These are phyloP conservation scores for Stachybotrys chlorohalonatus DNA, from an alignment of 2,329 filamentous ascomycete genomes.

Conservation along the genomic window DNA sequence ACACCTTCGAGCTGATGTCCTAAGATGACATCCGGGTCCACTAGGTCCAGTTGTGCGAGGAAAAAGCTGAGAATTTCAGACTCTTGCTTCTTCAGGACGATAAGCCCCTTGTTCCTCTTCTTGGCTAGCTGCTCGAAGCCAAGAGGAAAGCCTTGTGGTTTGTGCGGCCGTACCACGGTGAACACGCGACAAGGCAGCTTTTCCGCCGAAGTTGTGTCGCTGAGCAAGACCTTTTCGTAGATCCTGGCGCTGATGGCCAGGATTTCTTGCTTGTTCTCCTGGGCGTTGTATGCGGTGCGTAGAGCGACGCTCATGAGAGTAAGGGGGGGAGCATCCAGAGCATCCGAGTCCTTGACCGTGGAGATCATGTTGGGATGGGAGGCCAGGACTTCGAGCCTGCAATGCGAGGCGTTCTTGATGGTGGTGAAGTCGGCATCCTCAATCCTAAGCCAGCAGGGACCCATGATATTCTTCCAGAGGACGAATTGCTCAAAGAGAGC, in stretches of 20 bases:
- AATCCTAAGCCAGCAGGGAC: slow-evolving; percentile 93
- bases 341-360: slow-evolving; percentile 67
- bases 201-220: slow-evolving; percentile 80
- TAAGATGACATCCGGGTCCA: slow-evolving; percentile 88
- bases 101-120: slow-evolving; percentile 63
- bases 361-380: slow-evolving; percentile 69
- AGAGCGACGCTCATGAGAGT: slow-evolving; percentile 94
- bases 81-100: slow-evolving; percentile 78
- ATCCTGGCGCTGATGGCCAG: slow-evolving; percentile 83
- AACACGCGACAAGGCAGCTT: slow-evolving; percentile 85
- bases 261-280: slow-evolving; percentile 95
- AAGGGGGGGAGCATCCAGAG: slow-evolving; percentile 72
- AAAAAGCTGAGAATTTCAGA: slow-evolving; percentile 80
- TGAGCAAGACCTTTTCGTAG: slow-evolving; percentile 82
- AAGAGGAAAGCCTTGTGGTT: slow-evolving; percentile 62
- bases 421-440: slow-evolving; percentile 73
- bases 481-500: slow-evolving; percentile 97
- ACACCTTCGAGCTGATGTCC: slow-evolving; percentile 96
- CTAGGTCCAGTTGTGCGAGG: slow-evolving; percentile 75
- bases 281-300: slow-evolving; percentile 78
- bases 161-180: slow-evolving; percentile 78
- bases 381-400: slow-evolving; percentile 85
- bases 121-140: slow-evolving; percentile 75
- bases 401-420: slow-evolving; percentile 90
- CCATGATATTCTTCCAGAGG: slow-evolving; percentile 98